Evolutionary conservation across 306 rosid genomes (phyloP), one percentile per base, ranked within the genome.

Genomic region (Delonix regia): DNA sequence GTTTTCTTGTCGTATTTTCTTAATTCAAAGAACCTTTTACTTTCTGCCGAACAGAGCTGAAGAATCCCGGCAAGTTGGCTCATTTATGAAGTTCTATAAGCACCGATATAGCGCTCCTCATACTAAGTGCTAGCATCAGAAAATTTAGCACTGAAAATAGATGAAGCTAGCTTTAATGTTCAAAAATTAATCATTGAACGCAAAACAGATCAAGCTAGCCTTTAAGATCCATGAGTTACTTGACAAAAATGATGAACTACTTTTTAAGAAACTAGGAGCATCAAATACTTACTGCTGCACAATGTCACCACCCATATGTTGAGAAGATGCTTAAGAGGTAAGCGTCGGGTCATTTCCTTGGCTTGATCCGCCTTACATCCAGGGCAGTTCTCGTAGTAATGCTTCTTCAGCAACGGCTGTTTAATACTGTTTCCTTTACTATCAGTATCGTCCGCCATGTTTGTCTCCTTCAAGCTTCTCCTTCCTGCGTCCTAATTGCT

Each of bases 361-460:
- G 71, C 62, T 72, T 69, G 78, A 38, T 94, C 94, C 33, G 87
- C 85, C 80, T 86, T 87, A 68, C 97, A 94, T n/a, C 97, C 98
- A 4, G 97, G 97, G 47, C 98, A 94, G 53, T 86, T 69, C 33
- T 90, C 90, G 71, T 84, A 47, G 57, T 94, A 79, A 11, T 75
- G 64, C 53, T 87, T 88, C 85, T 67, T 85, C 89, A 88, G 55
- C 77, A 91, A 73, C 15, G 89, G 68, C 74, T 83, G 62, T 49
- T 65, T 73, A 28, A 30, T 21, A 4, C 4, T 6, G 22, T 63
- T n/a, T 12, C 9, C 24, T 9, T 62, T 36, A 7, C 5, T 9
- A 19, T 64, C 10, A 38, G 7, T 38, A 69, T 55, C 86, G 48
- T 36, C 87, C 70, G 78, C 90, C 97, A 92, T 92, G 45, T 39